Evolutionary conservation across 2,329 filamentous ascomycete genomes (phyloP), one percentile per base, ranked within the genome.

Genomic region (Fusarium sp.): DNA sequence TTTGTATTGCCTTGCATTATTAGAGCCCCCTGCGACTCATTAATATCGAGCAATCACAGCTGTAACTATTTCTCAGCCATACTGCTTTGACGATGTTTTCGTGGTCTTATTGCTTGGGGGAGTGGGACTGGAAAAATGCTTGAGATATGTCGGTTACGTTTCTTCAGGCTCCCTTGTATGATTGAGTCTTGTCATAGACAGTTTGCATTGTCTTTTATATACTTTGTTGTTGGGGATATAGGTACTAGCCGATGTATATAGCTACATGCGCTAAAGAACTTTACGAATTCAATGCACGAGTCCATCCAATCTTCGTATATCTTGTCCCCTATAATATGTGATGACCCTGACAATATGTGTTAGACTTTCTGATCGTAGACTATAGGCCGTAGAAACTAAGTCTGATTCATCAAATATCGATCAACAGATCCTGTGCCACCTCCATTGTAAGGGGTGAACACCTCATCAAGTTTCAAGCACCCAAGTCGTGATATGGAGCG

Each of bases 241-340:
- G 53, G 49, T 67, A 46, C 54, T 52, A 42, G 51, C 55, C 55
- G 45, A 28, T 58, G 54, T 66, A 60, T 58, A 56, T 69, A 62
- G 45, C 39, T 62, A 62, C 54, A 71, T 63, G 62, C 45, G 63
- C 51, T 49, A 58, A 53, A 62, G 59, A 58, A 58, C 53, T 68
- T 67, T 46, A 75, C 50, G 62, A 74, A 44, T 59, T 70, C 19
- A 66, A 66, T 60, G 58, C 57, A 67, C 25, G 39, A 67, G 34
- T 42, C 19, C 42, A 46, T 28, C 45, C 19, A 13, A 48, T 51
- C 18, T 34, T 25, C 21, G 6, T 50, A 34, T 18, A 26, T 13
- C 23, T 21, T 52, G 49, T 39, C 2, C 30, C 6, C 7, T 23
- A 3, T 45, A 6, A 3, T 21, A 39, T 12, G n/a, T 6, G 18